Evolutionary conservation across 2,329 filamentous ascomycete species (phyloP).

Genomic region (Aspergillus sp.): DNA sequence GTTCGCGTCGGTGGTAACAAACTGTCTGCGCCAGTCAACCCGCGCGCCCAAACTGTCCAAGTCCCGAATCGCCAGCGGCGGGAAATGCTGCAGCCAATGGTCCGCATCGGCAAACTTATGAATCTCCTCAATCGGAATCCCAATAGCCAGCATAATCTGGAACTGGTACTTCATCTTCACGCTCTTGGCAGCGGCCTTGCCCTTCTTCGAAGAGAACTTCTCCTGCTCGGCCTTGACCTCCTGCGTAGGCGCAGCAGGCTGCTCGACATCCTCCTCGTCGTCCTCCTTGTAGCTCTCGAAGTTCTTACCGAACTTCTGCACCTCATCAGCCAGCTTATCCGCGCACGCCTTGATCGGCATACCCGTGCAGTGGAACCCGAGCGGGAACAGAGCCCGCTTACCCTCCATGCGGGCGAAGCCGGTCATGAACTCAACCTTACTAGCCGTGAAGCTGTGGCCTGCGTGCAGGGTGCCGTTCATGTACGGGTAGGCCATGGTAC

Average conservation of each 20-base stretch:
- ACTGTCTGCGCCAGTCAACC: conserved; percentile 86
- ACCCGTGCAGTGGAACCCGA: conserved; percentile 92
- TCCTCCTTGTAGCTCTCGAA: conserved; percentile 71
- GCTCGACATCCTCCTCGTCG: conserved; percentile 42
- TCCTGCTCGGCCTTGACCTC: conserved; percentile 70
- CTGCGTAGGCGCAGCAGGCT: conserved; percentile 54
- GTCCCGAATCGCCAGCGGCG: conserved; percentile 66
- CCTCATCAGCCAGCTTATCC: conserved; percentile 86
- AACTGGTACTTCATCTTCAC: conserved; percentile 94
- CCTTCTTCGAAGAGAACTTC: conserved; percentile 88
- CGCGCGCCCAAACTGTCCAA: conserved; percentile 74
- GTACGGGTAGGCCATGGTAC: conserved; percentile 67
- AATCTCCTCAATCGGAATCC: conserved; percentile 76
- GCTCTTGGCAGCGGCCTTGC: conserved; percentile 82
- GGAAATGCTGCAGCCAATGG: conserved; percentile 89
- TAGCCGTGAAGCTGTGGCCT: conserved; percentile 84
- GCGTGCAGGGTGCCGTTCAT: conserved; percentile 86
- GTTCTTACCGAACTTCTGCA: conserved; percentile 77
- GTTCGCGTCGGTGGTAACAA: conserved; percentile 94
- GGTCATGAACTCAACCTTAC: conserved; percentile 85
- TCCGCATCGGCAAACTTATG: conserved; percentile 86
- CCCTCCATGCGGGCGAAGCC: conserved; percentile 87
- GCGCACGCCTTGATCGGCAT: conserved; percentile 98
- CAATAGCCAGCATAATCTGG: conserved; percentile 87
- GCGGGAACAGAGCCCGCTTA: conserved; percentile 76